Base-by-base conservation (phyloP, 768 basidiomycete genomes). In the Lactifluus volemus region DNA sequence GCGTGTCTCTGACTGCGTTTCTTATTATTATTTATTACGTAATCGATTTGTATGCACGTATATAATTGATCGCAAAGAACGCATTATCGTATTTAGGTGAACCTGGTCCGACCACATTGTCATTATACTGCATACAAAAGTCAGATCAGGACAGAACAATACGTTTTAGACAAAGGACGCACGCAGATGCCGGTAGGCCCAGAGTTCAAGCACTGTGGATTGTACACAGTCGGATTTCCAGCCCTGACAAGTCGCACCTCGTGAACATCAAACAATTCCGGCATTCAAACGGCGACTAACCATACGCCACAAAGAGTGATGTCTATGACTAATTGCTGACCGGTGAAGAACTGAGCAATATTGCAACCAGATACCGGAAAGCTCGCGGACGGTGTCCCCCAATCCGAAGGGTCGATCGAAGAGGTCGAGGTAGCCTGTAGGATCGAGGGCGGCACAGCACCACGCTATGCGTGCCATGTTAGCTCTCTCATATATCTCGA, bases 11-110 rank as follows among this genome's bases (percentile, higher is more conserved):
- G 25, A 25, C 25, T 25, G 25, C 25, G 25, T 25, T 25, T 25
- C 25, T 25, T 25, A 25, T 25, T 25, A 25, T 25, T 25, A 25
- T 25, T 25, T 25, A 25, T 25, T 25, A 25, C 25, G 25, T 25
- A 25, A 25, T 25, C 25, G 2, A 1, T 25, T 25, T 74, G 68
- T 85, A 88, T 11, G 83, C 81, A 17, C 84, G 82, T 34, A 90
- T 72, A 63, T 84, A 84, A 55, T 77, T 76, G 67, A 89, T 76
- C 70, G 88, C 85, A 66, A 88, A 90, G 71, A 81, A 85, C 1
- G 84, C 83, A 14, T 76, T 65, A 70, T 81, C 81, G 70, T 77
- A 84, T 55, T 77, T 77, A n/a, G 78, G 79, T 57, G 77, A 76
- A 14, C 81, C 81, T 8, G 78, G 71, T 12, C 82, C 81, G 5